Evolutionary conservation across 2,329 filamentous ascomycete species (phyloP), one percentile per base, ranked within the genome.

Genomic region (Fusarium sublunatum): DNA sequence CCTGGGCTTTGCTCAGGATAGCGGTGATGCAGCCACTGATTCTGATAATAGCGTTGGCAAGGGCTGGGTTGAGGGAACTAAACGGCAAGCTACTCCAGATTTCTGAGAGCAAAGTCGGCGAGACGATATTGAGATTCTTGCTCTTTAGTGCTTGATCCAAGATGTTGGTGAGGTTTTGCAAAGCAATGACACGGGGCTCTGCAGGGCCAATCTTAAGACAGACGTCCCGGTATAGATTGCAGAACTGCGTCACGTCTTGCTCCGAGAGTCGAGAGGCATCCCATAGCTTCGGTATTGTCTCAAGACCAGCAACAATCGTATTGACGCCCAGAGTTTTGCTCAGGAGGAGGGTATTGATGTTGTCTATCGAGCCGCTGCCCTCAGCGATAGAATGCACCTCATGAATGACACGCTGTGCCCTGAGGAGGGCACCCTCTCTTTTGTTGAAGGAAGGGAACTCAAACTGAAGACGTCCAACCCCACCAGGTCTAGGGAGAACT

Each of bases 41-140:
- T 47, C 81, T 76, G 55, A 85, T 74, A 19, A 83, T 73, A 4
- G 83, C 81, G 50, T 86, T 81, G 5, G 78, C 78, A 8, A 86
- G 75, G 15, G 77, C 75, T 5, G 83, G 82, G 62, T 79, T 84
- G 63, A 83, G 73, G 3, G 76, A 65, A 19, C 76, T 76, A 3
- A 67, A 59, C 3, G 75, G 70, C 9, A 82, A 65, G 9, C 72
- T 71, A 2, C 63, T 62, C 82, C 82, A 84, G 11, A 84, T 68
- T 10, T 69, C 55, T 4, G 72, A 61, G 26, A 85, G 72, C 0
- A 70, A 65, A 5, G 69, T 62, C 1, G 72, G 45, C 2, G 79
- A 75, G 6, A 83, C 59, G 10, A 66, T 51, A 3, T 64, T 60
- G 3, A 74, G 26, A 1, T 64, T 65, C 1, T 53, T 65, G 1